Conservation (phyloP, 2,329 filamentous ascomycete genomes). For the Fusarium chuoi region DNA sequence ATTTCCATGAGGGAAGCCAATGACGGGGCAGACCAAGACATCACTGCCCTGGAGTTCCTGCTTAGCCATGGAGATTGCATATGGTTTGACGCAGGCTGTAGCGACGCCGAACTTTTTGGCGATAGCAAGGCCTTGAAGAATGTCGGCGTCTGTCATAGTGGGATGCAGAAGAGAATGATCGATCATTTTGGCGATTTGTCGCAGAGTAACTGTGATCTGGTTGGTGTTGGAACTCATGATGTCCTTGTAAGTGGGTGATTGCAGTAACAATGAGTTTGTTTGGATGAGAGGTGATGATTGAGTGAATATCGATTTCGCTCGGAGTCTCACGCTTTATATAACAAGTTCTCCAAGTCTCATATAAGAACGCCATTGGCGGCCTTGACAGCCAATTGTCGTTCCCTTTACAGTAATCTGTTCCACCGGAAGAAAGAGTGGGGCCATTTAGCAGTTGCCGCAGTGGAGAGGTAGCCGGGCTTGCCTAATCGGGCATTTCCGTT, state of each 20-base stretch:
- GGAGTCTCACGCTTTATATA: neutral
- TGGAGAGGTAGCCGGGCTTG: neutral
- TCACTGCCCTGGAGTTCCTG: constrained; percentile 57
- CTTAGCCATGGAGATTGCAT: constrained; percentile 60
- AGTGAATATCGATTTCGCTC: fast-evolving
- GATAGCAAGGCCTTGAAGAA: constrained; percentile 60
- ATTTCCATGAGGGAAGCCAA: constrained; percentile 71
- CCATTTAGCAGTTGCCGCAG: no score
- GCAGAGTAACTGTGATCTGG: constrained; percentile 53
- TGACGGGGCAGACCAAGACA: constrained; percentile 66
- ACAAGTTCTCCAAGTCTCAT: neutral
- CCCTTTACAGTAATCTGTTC: neutral
- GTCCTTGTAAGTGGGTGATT: fast-evolving
- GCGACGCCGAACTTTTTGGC: constrained; percentile 61
- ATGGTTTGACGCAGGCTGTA: constrained; percentile 69
- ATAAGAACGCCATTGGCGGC: neutral
- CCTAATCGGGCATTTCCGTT: neutral
- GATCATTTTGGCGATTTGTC: constrained; percentile 64
- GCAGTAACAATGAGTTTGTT: fast-evolving
- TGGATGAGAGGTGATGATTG: fast-evolving
- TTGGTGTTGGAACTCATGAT: neutral
- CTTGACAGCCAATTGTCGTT: fast-evolving
- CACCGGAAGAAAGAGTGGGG: neutral
- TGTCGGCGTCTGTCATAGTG: constrained; percentile 67
- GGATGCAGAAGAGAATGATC: constrained; percentile 72